Percentiles rank a stretch among this genome's conserved stretches.
Conservation (phyloP, 106 monocot genomes). For the Iris macrosiphon region DNA sequence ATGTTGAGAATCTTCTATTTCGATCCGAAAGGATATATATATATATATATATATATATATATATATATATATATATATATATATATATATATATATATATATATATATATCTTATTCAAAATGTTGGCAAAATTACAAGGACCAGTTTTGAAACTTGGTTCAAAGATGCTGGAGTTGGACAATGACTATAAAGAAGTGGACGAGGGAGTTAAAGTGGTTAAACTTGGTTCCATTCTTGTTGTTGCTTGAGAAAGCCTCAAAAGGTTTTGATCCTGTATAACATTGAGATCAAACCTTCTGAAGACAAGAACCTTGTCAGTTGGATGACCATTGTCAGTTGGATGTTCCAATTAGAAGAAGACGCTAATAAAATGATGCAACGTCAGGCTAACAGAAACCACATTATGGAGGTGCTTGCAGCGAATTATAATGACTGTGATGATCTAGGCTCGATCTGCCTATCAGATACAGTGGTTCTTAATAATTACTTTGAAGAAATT, state of each 20-base stretch:
- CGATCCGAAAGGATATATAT: constrained; percentile 56
- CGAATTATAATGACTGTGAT: constrained; percentile 81
- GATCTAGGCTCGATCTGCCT: constrained; percentile 70
- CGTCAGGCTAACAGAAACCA: constrained; percentile 77
- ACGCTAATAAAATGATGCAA: constrained; percentile 71
- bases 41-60: too few species aligned
- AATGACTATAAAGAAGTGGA: constrained; percentile 37
- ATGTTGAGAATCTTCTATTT: constrained; percentile 54
- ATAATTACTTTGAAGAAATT: constrained; percentile 80
- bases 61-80: too few species aligned
- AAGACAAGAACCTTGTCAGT: constrained; percentile 49
- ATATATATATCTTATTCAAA: constrained; percentile 58
- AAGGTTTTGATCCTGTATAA: constrained; percentile 60
- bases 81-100: too few species aligned
- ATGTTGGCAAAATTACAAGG: constrained; percentile 56
- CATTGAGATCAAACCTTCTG: constrained; percentile 73
- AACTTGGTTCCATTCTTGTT: too few species aligned
- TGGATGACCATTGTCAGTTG: constrained; percentile 67
- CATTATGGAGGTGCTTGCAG: constrained; percentile 63
- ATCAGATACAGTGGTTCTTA: constrained; percentile 48
- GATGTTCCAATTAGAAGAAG: constrained; percentile 79
- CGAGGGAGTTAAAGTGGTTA: too few species aligned
- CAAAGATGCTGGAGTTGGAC: constrained; percentile 35
- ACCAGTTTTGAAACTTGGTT: constrained; percentile 63
- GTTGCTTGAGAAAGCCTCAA: too few species aligned